Evolutionary conservation across 805 yeast genomes (phyloP).

Genomic region (Ogataea siamensis): DNA sequence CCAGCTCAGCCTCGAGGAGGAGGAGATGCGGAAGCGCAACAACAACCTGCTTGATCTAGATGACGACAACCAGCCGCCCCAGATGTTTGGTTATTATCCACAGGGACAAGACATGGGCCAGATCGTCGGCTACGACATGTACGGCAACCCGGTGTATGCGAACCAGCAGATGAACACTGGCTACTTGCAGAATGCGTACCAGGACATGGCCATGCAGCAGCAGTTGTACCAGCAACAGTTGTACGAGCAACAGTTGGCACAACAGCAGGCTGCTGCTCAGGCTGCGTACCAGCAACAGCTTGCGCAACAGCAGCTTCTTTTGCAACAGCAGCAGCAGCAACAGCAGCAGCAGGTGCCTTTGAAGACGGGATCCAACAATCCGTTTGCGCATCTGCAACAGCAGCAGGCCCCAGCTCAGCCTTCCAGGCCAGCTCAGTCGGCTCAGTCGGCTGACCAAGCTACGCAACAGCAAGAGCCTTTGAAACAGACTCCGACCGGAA

Average conservation of each 20-base stretch:
- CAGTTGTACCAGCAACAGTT: conserved; percentile 20
- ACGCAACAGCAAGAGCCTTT: conserved; percentile 37
- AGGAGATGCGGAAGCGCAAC: conserved; percentile 55
- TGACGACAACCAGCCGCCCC: conserved; percentile 37
- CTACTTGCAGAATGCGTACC: conserved; percentile 45
- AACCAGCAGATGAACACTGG: conserved; percentile 55
- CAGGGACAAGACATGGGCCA: conserved; percentile 27
- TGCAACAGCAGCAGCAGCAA: conserved; percentile 32
- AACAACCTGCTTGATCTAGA: conserved; percentile 55
- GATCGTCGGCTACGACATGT: conserved; percentile 51
- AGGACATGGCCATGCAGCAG: conserved; percentile 25
- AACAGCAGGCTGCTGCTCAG: conserved; percentile 20
- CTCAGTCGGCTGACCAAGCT: conserved; percentile 2
- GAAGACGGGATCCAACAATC: conserved; percentile 40
- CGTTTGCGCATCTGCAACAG: conserved; percentile 33
- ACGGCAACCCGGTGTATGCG: conserved; percentile 62
- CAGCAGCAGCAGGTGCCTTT: conserved; percentile 37
- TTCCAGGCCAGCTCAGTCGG: not conserved
- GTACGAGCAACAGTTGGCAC: conserved; percentile 27
- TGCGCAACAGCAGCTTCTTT: conserved; percentile 24
- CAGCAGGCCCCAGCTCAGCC: conserved; percentile 34
- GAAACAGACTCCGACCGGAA: conserved; percentile 49
- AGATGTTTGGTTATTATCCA: conserved; percentile 31
- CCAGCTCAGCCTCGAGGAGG: conserved; percentile 73
- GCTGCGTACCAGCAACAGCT: conserved; percentile 27